phyloP scores from a whole-genome alignment of 169 alveolate species.

The Plasmodium blacklocki region DNA sequence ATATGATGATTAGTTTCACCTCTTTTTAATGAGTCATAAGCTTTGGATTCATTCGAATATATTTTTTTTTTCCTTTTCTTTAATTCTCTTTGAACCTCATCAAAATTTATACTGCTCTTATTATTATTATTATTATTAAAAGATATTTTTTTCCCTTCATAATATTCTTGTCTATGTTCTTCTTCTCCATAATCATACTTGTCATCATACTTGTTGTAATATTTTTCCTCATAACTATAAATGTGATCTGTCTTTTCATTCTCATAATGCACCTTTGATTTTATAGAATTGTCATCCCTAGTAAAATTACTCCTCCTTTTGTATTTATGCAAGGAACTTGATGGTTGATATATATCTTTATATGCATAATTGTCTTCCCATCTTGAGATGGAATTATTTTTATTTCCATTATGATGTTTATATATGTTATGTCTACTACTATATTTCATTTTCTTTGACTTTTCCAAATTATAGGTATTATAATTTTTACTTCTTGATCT shows the following conservation, averaged over 20 bases:
- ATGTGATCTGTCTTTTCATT: not conserved
- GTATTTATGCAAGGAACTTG: too few relatives aligned
- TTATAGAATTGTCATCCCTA: slow-evolving; percentile 9
- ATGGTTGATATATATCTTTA: too few relatives aligned
- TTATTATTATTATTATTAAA: not conserved
- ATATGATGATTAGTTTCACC: slow-evolving; percentile 4
- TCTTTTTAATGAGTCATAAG: slow-evolving; percentile 3
- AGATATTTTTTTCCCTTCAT: not conserved
- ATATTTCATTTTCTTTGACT: slow-evolving; percentile 18
- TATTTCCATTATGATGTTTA: slow-evolving; percentile 2
- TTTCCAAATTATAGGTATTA: slow-evolving; percentile 13
- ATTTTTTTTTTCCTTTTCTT: not conserved
- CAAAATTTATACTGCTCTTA: not conserved
- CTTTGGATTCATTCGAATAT: slow-evolving; percentile 8
- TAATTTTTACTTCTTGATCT: slow-evolving; percentile 18
- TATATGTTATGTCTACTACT: slow-evolving; percentile 33
- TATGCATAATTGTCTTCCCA: too few relatives aligned
- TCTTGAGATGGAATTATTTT: slow-evolving; percentile 9
- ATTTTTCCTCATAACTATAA: too few relatives aligned
- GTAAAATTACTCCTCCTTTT: slow-evolving; percentile 3
- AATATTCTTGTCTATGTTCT: too few relatives aligned
- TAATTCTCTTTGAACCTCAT: not conserved
- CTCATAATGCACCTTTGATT: not conserved
- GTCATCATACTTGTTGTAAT: too few relatives aligned
- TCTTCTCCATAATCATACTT: too few relatives aligned